A percentile compares a stretch with the other conserved stretches of the same genome.
Conservation (phyloP, 345 rosid species). For the Brassica cretica region DNA sequence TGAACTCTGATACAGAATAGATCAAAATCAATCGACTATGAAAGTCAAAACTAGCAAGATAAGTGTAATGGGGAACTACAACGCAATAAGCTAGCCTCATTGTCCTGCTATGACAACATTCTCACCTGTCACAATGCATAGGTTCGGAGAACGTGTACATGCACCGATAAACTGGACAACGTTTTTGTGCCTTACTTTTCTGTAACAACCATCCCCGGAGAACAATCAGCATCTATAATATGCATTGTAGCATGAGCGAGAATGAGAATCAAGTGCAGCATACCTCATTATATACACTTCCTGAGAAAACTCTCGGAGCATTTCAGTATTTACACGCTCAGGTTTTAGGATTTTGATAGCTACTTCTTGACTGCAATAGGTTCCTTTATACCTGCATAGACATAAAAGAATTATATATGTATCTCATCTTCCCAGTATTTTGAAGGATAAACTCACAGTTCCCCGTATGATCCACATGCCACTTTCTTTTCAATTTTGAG, state of each 20-base stretch:
- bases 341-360: constrained; percentile 90
- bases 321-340: constrained; percentile 71
- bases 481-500: constrained; percentile 72
- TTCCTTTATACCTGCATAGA: constrained; percentile 70
- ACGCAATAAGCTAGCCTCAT: constrained; percentile 19
- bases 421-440: neutral
- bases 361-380: constrained; percentile 92
- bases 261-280: constrained; percentile 27
- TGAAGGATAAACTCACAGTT: constrained; percentile 60
- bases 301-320: constrained; percentile 86
- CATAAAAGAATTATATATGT: neutral
- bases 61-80: constrained; percentile 23
- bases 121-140: constrained; percentile 85
- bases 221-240: constrained; percentile 8
- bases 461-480: constrained; percentile 88
- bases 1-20: constrained; percentile 67
- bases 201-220: constrained; percentile 21
- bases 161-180: constrained; percentile 98
- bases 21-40: constrained; percentile 8
- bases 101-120: constrained; percentile 10
- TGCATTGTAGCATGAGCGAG: neutral
- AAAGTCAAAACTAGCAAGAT: constrained; percentile 25
- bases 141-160: constrained; percentile 79
- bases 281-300: constrained; percentile 98
- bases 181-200: constrained; percentile 95